These are phyloP conservation scores for Penicillium bialowiezense DNA, from an alignment of 495 filamentous ascomycete genomes.

Conservation along the genomic window DNA sequence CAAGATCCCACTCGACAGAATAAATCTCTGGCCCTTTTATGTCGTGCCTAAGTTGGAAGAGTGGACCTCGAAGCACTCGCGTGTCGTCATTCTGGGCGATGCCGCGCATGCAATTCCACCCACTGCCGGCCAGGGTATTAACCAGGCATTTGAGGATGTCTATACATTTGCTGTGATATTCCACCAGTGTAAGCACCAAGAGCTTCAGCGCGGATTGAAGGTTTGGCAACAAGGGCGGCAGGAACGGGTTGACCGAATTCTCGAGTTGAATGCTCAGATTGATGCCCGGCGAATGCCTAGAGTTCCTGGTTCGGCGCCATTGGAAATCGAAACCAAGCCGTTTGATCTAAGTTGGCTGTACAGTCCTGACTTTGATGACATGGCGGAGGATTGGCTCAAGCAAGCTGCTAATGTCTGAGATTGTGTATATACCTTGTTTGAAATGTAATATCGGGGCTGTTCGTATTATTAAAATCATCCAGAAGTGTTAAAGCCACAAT, in stretches of 20 bases:
- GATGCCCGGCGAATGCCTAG: slow-evolving; percentile 32
- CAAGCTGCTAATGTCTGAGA: not conserved
- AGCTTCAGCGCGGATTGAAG: slow-evolving; percentile 14
- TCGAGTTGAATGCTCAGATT: slow-evolving; percentile 30
- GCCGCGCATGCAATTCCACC: slow-evolving; percentile 50
- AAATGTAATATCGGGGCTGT: no score
- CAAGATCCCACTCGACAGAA: slow-evolving; percentile 21
- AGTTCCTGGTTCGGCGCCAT: not conserved
- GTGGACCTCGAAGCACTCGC: slow-evolving; percentile 31
- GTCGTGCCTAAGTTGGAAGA: slow-evolving; percentile 33
- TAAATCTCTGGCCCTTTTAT: slow-evolving; percentile 44
- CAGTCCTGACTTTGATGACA: slow-evolving; percentile 23
- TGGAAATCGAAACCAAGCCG: slow-evolving; percentile 26
- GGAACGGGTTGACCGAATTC: slow-evolving; percentile 26
- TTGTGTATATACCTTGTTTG: not conserved
- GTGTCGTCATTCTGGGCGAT: slow-evolving; percentile 44
- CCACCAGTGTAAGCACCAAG: slow-evolving; percentile 4
- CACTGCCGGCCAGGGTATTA: slow-evolving; percentile 41
- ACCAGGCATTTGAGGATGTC: slow-evolving; percentile 43
- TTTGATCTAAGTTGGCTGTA: slow-evolving; percentile 39
- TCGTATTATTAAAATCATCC: no score
- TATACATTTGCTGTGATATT: slow-evolving; percentile 24
- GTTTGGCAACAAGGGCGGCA: slow-evolving; percentile 32
- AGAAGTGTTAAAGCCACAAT: no score
- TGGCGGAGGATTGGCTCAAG: slow-evolving; percentile 24